phyloP scores from a whole-genome alignment of 2,329 filamentous ascomycete genomes.

The Coniochaeta sp. region DNA sequence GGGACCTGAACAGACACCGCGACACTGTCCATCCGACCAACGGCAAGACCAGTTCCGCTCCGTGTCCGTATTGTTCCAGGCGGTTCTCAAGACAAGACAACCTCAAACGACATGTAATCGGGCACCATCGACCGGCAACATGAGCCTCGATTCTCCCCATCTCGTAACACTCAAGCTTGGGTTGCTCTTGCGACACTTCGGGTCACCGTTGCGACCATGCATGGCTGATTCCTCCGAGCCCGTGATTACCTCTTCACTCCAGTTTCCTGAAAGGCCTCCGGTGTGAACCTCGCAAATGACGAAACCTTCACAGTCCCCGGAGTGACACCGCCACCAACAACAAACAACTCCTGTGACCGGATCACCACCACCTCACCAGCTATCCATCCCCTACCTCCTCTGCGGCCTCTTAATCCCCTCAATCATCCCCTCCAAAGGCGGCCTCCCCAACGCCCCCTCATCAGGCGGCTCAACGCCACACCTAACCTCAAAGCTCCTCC shows the following conservation, averaged over 20 bases:
- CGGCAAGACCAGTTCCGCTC: background rate
- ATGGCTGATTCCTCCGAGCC: no score
- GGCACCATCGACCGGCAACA: background rate
- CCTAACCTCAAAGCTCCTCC: slow-evolving; percentile 26
- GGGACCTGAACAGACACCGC: slow-evolving; percentile 3
- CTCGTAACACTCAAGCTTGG: no score
- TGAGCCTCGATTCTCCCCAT: background rate
- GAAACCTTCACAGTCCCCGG: no score
- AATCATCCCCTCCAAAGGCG: slow-evolving; percentile 15
- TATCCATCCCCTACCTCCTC: background rate
- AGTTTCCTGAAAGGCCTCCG: no score
- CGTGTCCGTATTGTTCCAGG: background rate
- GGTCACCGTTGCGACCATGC: no score
- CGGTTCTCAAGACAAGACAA: background rate
- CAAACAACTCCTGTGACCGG: no score
- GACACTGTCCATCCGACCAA: background rate
- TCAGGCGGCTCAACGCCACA: slow-evolving; percentile 23
- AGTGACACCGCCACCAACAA: no score
- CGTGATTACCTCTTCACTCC: no score
- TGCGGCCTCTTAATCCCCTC: slow-evolving; percentile 9
- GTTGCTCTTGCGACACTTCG: no score
- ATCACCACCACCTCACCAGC: no score
- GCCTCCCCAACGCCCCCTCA: slow-evolving; percentile 16
- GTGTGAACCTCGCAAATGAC: no score
- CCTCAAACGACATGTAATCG: background rate